Base-by-base conservation (phyloP, 2,329 filamentous ascomycete genomes). In the Tolypocladium tundrense region DNA sequence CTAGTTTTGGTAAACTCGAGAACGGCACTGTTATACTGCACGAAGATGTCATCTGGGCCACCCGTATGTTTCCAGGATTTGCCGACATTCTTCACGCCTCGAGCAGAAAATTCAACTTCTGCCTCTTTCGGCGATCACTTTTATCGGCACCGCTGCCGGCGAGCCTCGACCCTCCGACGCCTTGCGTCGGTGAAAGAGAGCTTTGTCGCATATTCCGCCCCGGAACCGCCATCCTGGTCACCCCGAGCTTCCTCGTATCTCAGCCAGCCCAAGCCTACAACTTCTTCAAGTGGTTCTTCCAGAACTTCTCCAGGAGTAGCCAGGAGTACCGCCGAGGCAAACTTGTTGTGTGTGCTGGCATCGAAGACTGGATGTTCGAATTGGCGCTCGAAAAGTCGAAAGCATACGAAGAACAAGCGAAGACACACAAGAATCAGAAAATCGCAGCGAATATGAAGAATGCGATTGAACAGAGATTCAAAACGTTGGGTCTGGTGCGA, bases 11-110 rank as follows among this genome's bases (percentile, higher is more conserved):
- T 10, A 67, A 66, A 21, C 59, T 63, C 3, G 58, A 63, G 0
- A 55, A 63, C 48, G 67, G 71, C 24, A 60, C 65, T 54, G 65
- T 81, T 13, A 75, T 82, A 41, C 66, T 82, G 3, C 77, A 82
- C 59, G 77, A 80, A 64, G 67, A 72, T 14, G 69, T 69, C 5
- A 60, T 72, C 11, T 70, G 68, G 64, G 66, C 66, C 6, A 59
- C 79, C 7, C 69, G 75, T 9, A 67, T 68, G 3, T 72, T 81
- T 53, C 75, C 77, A 1, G 59, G 63, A 0, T 60, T 81, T 11
- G 43, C 61, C 21, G 59, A 62, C 2, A 60, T 75, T 2, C 69
- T 81, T 2, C 65, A 66, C 27, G 58, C 56, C 8, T 59, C 65
- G 1, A 65, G 66, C 27, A 57, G 58, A 11, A 62, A 63, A 14